These are phyloP conservation scores for Leishmania aethiopica DNA, from an alignment of 208 protist genomes.

Conservation along the genomic window DNA sequence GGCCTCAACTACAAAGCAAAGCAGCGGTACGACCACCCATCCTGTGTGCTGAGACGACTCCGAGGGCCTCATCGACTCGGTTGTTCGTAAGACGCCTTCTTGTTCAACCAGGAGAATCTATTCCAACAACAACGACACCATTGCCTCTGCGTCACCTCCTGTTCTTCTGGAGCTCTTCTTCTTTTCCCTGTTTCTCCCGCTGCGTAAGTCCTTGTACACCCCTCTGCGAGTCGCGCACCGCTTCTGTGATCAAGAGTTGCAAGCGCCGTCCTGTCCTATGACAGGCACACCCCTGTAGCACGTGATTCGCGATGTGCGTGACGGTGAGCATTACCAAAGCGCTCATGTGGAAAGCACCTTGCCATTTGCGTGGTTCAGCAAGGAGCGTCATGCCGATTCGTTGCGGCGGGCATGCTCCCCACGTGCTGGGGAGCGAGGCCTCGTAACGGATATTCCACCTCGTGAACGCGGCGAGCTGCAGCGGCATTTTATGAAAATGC, in stretches of 20 bases:
- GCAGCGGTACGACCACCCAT: not conserved
- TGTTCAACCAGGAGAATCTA: not conserved
- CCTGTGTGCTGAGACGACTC: not conserved
- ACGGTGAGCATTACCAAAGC: conserved; percentile 1
- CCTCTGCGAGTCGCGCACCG: not conserved
- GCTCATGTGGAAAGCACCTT: conserved; percentile 12
- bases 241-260: not conserved
- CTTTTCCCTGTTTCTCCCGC: not conserved
- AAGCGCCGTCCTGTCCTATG: not conserved
- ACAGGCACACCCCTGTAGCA: not conserved
- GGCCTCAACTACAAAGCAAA: not conserved
- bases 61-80: not conserved
- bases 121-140: not conserved
- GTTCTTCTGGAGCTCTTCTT: not conserved
- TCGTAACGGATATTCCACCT: not conserved
- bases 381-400: not conserved
- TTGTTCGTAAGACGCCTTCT: not conserved
- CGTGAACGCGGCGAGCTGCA: not conserved
- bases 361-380: conserved; percentile 14
- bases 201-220: not conserved
- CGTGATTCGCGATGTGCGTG: conserved; percentile 8
- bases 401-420: conserved; percentile 6
- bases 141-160: not conserved
- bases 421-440: not conserved
- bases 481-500: conserved; percentile 3